phyloP scores from a whole-genome alignment of 1,284 basidiomycete genomes.

The Cutaneotrichosporon sp. region DNA sequence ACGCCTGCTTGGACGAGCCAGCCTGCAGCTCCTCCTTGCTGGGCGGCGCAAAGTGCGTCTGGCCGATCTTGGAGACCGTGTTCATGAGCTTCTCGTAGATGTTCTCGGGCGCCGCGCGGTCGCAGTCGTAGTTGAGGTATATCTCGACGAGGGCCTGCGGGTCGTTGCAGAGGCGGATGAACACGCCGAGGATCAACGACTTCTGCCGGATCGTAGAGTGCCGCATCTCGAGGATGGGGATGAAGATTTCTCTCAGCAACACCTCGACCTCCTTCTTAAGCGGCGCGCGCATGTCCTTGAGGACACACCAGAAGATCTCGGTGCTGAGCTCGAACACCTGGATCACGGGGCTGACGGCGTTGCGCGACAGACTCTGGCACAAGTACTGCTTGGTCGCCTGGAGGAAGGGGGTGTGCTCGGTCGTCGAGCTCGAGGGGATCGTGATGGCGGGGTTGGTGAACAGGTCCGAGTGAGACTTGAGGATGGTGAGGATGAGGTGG shows the following conservation, averaged over 20 bases:
- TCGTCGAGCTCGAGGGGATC: constrained; percentile 81
- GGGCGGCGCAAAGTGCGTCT: constrained; percentile 64
- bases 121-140: constrained; percentile 98
- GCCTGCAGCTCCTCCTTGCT: constrained; percentile 50
- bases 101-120: constrained; percentile 86
- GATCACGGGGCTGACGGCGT: constrained; percentile 91
- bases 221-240: constrained; percentile 98
- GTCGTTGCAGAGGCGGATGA: constrained; percentile 85
- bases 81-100: constrained; percentile 97
- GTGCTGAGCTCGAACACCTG: constrained; percentile 98
- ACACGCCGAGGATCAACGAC: constrained; percentile 80
- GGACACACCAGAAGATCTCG: constrained; percentile 97
- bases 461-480: constrained; percentile 85
- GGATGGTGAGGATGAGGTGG: constrained; percentile 87
- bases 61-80: constrained; percentile 86
- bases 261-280: constrained; percentile 99
- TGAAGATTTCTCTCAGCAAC: constrained; percentile 95
- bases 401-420: constrained; percentile 83
- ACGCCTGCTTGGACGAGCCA: constrained; percentile 37
- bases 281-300: constrained; percentile 91
- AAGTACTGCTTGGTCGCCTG: constrained; percentile 94
- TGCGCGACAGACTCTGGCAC: constrained; percentile 88
- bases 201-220: constrained; percentile 95
- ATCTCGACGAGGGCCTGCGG: constrained; percentile 95
- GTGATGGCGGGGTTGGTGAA: constrained; percentile 82